These are phyloP conservation scores for Fusarium guadeloupense DNA, from an alignment of 2,329 filamentous ascomycete species.

Conservation along the genomic window DNA sequence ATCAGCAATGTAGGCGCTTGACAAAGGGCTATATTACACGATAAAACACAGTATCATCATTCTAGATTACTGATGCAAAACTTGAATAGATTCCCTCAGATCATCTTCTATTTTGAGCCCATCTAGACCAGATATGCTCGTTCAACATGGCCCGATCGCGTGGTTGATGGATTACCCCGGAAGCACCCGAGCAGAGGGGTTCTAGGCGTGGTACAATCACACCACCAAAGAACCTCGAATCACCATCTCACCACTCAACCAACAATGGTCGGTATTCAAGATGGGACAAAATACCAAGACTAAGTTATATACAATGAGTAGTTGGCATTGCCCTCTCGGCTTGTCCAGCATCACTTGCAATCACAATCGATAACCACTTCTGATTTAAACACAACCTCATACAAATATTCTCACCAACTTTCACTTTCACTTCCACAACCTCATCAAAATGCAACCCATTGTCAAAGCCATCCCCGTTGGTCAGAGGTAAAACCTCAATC, in stretches of 20 bases:
- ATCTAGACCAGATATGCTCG: not conserved
- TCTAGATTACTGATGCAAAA: not conserved
- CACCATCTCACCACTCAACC: conserved; percentile 24
- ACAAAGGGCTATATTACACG: not conserved
- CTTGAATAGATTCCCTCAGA: not conserved
- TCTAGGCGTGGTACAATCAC: conserved; percentile 10
- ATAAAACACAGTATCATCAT: not conserved
- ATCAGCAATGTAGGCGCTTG: not conserved
- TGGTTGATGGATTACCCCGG: conserved; percentile 18
- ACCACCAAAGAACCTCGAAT: conserved; percentile 32
- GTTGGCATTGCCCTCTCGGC: not conserved
- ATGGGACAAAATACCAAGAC: not conserved
- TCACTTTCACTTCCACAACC: not conserved
- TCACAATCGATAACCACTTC: not conserved
- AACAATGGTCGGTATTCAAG: not conserved
- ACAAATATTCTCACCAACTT: not conserved
- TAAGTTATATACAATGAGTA: conserved; percentile 15
- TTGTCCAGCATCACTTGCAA: not conserved
- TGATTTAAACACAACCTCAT: not conserved
- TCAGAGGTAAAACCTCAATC: conserved; percentile 25
- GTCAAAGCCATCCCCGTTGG: conserved; percentile 23
- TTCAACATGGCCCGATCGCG: conserved; percentile 13
- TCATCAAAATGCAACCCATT: conserved; percentile 31
- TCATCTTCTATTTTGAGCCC: not conserved
- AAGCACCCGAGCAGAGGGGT: conserved; percentile 20